A percentile compares a stretch with the other conserved stretches of the same genome.
These are phyloP conservation scores for Phaeosphaeriaceae sp. DNA, from an alignment of 2,329 filamentous ascomycete species.

Conservation along the genomic window DNA sequence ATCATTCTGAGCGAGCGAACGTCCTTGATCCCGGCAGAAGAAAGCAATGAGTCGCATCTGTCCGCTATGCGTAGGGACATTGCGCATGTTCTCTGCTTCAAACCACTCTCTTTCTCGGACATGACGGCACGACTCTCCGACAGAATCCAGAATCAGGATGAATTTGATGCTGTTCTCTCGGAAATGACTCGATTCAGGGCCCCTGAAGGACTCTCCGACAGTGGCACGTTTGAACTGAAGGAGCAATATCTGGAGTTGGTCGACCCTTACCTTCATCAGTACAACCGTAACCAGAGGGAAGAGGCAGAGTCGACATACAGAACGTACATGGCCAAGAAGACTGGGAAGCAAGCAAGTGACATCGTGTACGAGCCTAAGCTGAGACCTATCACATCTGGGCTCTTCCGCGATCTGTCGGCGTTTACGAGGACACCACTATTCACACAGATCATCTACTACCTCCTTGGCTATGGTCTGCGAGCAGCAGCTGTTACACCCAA, in stretches of 20 bases:
- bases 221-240: slow-evolving; percentile 92
- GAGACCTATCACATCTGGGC: slow-evolving; percentile 74
- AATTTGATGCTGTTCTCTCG: slow-evolving; percentile 83
- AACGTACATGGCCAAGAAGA: slow-evolving; percentile 85
- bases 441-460: slow-evolving; percentile 87
- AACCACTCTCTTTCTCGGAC: slow-evolving; percentile 92
- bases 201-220: slow-evolving; percentile 89
- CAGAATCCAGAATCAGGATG: slow-evolving; percentile 85
- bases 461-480: slow-evolving; percentile 79
- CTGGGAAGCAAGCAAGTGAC: slow-evolving; percentile 78
- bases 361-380: slow-evolving; percentile 92
- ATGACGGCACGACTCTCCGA: slow-evolving; percentile 86
- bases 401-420: slow-evolving; percentile 76
- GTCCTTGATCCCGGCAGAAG: slow-evolving; percentile 73
- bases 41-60: slow-evolving; percentile 69
- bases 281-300: slow-evolving; percentile 95
- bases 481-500: slow-evolving; percentile 72
- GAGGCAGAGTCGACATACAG: slow-evolving; percentile 92
- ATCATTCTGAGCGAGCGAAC: slow-evolving; percentile 89
- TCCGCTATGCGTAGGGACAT: slow-evolving; percentile 86
- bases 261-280: slow-evolving; percentile 95
- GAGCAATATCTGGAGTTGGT: slow-evolving; percentile 84
- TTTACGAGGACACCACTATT: slow-evolving; percentile 89
- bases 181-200: slow-evolving; percentile 89
- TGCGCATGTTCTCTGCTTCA: slow-evolving; percentile 93